Evolutionary conservation across 495 filamentous ascomycete genomes (phyloP).

Genomic region (Aspergillus avenaceus): DNA sequence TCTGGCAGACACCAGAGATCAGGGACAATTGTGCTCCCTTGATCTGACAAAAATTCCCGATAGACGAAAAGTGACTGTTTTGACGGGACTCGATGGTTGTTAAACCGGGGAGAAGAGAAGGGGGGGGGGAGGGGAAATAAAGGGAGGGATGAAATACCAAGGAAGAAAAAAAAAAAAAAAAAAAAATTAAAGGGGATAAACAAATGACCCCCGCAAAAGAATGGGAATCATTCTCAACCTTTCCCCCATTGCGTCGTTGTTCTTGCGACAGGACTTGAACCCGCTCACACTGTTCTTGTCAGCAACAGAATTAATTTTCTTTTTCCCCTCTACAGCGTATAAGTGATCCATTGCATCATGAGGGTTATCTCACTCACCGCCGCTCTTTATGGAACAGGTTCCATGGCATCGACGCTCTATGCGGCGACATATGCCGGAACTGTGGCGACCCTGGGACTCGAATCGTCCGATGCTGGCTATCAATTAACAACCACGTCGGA

Average conservation of each 20-base stretch:
- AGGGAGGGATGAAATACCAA: neutral
- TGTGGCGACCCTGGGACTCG: constrained; percentile 7
- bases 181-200: neutral
- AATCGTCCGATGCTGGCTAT: neutral
- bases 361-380: neutral
- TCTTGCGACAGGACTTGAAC: too few species aligned
- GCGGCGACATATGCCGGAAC: constrained; percentile 17
- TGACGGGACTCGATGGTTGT: too few species aligned
- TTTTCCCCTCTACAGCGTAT: too few species aligned
- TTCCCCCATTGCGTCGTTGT: too few species aligned
- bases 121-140: constrained; percentile 5
- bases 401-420: constrained; percentile 12
- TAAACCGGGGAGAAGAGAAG: neutral
- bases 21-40: neutral
- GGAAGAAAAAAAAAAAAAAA: neutral
- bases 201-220: neutral
- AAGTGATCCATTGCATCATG: too few species aligned
- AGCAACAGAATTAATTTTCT: too few species aligned
- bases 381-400: constrained; percentile 1
- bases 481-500: constrained; percentile 8
- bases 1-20: constrained; percentile 2
- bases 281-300: too few species aligned
- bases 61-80: too few species aligned
- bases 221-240: neutral
- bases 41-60: neutral